These are phyloP conservation scores for Aspergillus sp. DNA, from an alignment of 2,329 filamentous ascomycete genomes.

Conservation along the genomic window DNA sequence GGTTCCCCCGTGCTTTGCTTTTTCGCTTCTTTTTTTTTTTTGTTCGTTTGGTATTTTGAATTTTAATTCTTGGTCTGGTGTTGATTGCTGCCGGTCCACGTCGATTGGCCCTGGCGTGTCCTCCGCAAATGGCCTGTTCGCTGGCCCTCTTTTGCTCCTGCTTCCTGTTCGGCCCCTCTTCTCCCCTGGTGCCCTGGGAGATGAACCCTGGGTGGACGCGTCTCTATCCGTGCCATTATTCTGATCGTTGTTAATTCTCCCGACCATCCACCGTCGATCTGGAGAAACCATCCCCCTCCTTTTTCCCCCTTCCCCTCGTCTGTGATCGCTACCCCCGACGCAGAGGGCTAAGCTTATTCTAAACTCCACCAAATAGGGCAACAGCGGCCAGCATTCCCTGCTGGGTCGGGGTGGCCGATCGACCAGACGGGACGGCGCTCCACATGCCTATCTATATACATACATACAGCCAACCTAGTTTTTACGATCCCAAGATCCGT, in stretches of 20 bases:
- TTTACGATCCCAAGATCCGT: not conserved
- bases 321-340: conserved; percentile 9
- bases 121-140: not conserved
- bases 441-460: conserved; percentile 10
- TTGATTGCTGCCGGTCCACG: too few relatives aligned
- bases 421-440: conserved; percentile 11
- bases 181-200: not conserved
- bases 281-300: not conserved
- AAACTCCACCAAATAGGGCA: conserved; percentile 24
- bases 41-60: too few relatives aligned
- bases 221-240: not conserved
- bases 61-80: too few relatives aligned
- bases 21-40: not conserved
- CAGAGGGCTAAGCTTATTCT: conserved; percentile 26
- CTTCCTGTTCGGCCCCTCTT: not conserved
- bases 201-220: not conserved
- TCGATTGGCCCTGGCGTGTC: not conserved
- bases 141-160: not conserved
- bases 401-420: conserved; percentile 18
- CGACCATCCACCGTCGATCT: conserved; percentile 6
- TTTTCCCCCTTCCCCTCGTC: not conserved
- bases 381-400: conserved; percentile 14
- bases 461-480: conserved; percentile 1
- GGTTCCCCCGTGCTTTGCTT: not conserved
- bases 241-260: not conserved